Conservation (phyloP, 441 rosid species). For the Arabidopsis lyrata region DNA sequence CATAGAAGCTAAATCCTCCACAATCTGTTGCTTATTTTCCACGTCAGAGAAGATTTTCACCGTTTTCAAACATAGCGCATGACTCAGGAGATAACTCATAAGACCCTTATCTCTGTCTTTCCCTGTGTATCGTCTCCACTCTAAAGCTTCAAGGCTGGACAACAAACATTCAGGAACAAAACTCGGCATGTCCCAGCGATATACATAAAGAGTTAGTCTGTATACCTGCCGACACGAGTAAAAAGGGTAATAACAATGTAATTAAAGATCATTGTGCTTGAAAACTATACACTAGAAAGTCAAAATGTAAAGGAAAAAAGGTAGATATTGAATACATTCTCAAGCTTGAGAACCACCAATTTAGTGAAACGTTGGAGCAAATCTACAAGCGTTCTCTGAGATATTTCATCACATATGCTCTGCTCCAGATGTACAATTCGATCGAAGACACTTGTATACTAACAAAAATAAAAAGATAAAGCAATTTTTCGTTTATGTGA, state of each 20-base stretch:
- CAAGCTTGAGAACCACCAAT: slow-evolving; percentile 9
- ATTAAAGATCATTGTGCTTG: not conserved
- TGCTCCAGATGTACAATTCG: not conserved
- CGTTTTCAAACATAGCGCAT: slow-evolving; percentile 8
- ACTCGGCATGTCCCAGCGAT: not conserved
- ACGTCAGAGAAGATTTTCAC: not conserved
- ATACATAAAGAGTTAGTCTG: fast-evolving
- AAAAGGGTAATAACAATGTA: not conserved
- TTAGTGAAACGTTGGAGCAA: not conserved
- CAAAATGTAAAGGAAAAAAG: not conserved
- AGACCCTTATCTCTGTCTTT: not conserved
- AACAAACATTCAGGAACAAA: slow-evolving; percentile 1
- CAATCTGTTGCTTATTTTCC: not conserved
- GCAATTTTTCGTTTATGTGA: not conserved
- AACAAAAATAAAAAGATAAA: not conserved
- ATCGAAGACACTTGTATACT: not conserved
- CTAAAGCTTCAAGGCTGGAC: slow-evolving; percentile 6
- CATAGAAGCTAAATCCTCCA: slow-evolving; percentile 3
- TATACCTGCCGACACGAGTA: not conserved
- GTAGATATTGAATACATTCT: not conserved
- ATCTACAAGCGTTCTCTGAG: not conserved
- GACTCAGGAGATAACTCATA: not conserved
- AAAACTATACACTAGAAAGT: not conserved
- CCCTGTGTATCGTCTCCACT: not conserved
- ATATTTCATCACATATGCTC: not conserved